These are phyloP conservation scores for Gnetum montanum DNA, from an alignment of 75 land plant species.

Conservation along the genomic window DNA sequence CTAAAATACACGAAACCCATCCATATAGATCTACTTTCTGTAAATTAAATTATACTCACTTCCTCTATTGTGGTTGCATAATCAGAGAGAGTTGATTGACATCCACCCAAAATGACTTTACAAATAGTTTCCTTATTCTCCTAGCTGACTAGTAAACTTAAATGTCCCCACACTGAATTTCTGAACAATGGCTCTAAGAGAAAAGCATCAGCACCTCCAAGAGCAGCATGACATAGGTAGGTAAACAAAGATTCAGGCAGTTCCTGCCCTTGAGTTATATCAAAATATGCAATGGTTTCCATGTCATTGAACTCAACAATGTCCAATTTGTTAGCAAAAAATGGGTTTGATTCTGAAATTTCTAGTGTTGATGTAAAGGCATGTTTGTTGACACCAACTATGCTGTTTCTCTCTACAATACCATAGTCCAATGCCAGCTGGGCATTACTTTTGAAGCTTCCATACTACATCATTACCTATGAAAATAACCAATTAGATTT, in stretches of 20 bases:
- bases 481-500: no score
- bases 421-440: slow-evolving; percentile 31
- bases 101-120: slow-evolving; percentile 56
- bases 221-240: slow-evolving; percentile 64
- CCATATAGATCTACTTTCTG: no score
- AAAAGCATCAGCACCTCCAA: slow-evolving; percentile 85
- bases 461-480: slow-evolving; percentile 87
- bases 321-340: slow-evolving; percentile 83
- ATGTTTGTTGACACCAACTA: neutral
- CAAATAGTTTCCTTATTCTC: slow-evolving; percentile 87
- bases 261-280: slow-evolving; percentile 40
- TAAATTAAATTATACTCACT: no score
- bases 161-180: slow-evolving; percentile 72
- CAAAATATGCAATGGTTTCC: slow-evolving; percentile 59
- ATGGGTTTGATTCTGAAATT: slow-evolving; percentile 76
- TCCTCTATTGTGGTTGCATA: slow-evolving; percentile 75
- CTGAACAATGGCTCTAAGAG: slow-evolving; percentile 84
- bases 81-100: slow-evolving; percentile 52
- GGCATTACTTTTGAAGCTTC: slow-evolving; percentile 76
- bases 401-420: slow-evolving; percentile 49
- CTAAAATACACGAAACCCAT: no score
- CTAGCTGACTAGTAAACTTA: slow-evolving; percentile 71
- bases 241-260: slow-evolving; percentile 72
- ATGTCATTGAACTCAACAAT: slow-evolving; percentile 78
- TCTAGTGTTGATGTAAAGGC: slow-evolving; percentile 17